A percentile compares a stretch with the other conserved stretches of the same genome.
Evolutionary conservation across 2,329 filamentous ascomycete genomes (phyloP).

Genomic region (Atkinsonella hypoxylon): DNA sequence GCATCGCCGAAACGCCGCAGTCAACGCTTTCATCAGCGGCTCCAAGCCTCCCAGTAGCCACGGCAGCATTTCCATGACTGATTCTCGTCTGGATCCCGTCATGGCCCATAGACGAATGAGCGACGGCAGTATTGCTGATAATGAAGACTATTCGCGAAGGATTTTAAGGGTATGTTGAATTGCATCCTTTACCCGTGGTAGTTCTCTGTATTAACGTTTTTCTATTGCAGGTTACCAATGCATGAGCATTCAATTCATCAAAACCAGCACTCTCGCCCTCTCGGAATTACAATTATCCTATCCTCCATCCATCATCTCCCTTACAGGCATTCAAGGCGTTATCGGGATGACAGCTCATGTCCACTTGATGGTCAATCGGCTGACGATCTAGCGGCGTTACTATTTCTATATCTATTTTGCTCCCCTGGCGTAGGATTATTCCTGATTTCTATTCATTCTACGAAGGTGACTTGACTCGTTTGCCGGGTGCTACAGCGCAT

Average conservation of each 20-base stretch:
- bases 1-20: slow-evolving; percentile 67
- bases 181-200: not conserved
- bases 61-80: slow-evolving; percentile 58
- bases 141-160: slow-evolving; percentile 90
- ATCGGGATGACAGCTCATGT: slow-evolving; percentile 26
- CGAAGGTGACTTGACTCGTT: not conserved
- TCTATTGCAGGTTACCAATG: slow-evolving; percentile 41
- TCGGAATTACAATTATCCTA: slow-evolving; percentile 12
- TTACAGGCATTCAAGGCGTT: slow-evolving; percentile 31
- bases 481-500: not conserved
- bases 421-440: slow-evolving; percentile 21
- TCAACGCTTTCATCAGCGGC: slow-evolving; percentile 62
- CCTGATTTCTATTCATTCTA: not conserved
- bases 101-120: slow-evolving; percentile 77
- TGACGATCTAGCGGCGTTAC: slow-evolving; percentile 26
- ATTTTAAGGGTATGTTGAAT: slow-evolving; percentile 72
- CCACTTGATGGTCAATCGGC: slow-evolving; percentile 21
- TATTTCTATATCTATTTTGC: slow-evolving; percentile 14
- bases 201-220: not conserved
- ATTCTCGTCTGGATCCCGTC: slow-evolving; percentile 77
- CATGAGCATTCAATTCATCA: slow-evolving; percentile 26
- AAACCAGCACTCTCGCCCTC: not conserved
- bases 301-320: slow-evolving; percentile 17
- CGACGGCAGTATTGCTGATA: slow-evolving; percentile 92
- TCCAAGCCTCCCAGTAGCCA: slow-evolving; percentile 50